phyloP scores from a whole-genome alignment of 148 eudicot species.

The Rhododendron vialii region DNA sequence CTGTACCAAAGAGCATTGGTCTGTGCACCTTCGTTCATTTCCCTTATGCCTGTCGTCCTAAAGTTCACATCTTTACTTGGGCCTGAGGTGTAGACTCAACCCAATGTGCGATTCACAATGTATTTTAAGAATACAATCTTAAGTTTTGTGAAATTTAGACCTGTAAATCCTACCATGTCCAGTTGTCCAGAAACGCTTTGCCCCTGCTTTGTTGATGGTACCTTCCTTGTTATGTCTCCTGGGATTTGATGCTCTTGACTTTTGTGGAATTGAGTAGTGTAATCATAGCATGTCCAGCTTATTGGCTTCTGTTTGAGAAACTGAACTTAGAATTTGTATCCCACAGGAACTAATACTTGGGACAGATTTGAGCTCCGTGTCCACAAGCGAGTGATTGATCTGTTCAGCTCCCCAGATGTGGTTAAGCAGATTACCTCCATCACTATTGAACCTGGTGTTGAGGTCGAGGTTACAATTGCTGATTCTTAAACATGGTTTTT shows the following conservation, averaged over 20 bases:
- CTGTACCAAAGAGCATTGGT: neutral
- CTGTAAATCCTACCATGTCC: neutral
- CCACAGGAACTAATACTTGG: slow-evolving; percentile 62
- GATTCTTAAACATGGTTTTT: slow-evolving; percentile 37
- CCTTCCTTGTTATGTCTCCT: neutral
- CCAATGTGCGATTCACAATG: neutral
- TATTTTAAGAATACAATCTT: neutral
- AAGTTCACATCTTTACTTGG: neutral
- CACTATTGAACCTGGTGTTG: slow-evolving; percentile 73
- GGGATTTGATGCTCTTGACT: neutral
- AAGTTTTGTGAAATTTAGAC: neutral
- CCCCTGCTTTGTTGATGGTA: neutral
- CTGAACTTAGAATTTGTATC: neutral
- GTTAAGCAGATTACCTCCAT: slow-evolving; percentile 83
- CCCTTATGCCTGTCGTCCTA: neutral
- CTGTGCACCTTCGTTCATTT: neutral
- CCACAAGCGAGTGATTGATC: slow-evolving; percentile 84
- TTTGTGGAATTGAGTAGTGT: neutral
- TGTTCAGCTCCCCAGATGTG: slow-evolving; percentile 79
- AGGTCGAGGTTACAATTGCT: slow-evolving; percentile 79
- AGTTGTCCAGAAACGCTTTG: neutral
- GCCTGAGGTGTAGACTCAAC: neutral
- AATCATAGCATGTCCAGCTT: neutral
- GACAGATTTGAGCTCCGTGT: slow-evolving; percentile 73
- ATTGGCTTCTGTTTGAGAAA: neutral